Percentiles rank a stretch among this genome's conserved stretches.
These are phyloP conservation scores for Bromus sterilis DNA, from an alignment of 176 grass and related monocot genomes.

Conservation along the genomic window DNA sequence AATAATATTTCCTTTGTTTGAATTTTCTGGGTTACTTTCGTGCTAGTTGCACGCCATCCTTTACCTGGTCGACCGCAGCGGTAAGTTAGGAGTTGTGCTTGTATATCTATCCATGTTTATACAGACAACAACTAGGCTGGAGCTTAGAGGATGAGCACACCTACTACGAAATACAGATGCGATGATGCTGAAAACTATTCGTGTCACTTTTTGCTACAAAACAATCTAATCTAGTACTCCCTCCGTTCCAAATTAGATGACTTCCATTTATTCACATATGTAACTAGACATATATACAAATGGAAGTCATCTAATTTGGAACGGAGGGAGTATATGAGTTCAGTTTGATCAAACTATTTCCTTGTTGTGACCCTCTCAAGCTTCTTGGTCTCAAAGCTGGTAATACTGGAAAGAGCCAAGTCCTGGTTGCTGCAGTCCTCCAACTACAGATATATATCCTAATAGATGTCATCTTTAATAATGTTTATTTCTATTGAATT, in stretches of 20 bases:
- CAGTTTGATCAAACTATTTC: too few relatives aligned
- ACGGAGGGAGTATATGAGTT: too few relatives aligned
- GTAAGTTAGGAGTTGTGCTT: not conserved
- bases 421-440: not conserved
- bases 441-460: not conserved
- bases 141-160: not conserved
- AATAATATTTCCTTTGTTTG: too few relatives aligned
- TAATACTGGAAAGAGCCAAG: not conserved
- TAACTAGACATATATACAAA: too few relatives aligned
- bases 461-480: not conserved
- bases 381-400: not conserved
- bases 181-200: not conserved
- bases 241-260: too few relatives aligned
- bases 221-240: too few relatives aligned
- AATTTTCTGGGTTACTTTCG: not conserved
- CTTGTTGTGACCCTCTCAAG: not conserved
- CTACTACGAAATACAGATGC: too few relatives aligned
- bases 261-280: too few relatives aligned
- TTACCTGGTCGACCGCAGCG: not conserved
- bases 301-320: too few relatives aligned
- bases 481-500: too few relatives aligned
- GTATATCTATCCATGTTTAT: not conserved
- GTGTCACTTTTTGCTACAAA: too few relatives aligned
- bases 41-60: not conserved
- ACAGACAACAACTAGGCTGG: not conserved